These are phyloP conservation scores for Colletotrichum lentis DNA, from an alignment of 2,329 filamentous ascomycete species.

Conservation along the genomic window DNA sequence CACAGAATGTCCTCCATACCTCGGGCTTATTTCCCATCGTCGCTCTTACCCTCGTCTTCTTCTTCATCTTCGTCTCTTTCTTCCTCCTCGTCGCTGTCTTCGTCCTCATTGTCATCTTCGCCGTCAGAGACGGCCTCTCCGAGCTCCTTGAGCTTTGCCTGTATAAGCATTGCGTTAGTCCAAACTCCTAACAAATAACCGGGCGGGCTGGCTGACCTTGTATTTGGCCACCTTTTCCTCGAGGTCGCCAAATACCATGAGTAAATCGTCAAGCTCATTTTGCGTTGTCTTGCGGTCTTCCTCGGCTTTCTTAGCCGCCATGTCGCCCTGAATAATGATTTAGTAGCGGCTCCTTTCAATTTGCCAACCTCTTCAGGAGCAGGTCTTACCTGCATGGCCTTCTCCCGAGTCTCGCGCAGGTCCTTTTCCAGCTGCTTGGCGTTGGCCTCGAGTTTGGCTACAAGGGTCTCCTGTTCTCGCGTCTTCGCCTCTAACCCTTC, in stretches of 20 bases:
- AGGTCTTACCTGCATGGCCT: conserved; percentile 33
- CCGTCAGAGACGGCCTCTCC: conserved; percentile 78
- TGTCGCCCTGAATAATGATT: conserved; percentile 44
- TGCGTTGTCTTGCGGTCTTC: conserved; percentile 71
- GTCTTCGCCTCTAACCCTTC: conserved; percentile 47
- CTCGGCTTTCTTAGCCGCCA: conserved; percentile 58
- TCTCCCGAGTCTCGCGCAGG: conserved; percentile 44
- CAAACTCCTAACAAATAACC: background rate
- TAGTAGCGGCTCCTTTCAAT: conserved; percentile 6
- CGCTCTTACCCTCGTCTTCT: conserved; percentile 42
- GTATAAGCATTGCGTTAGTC: conserved; percentile 34
- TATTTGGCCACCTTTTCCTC: conserved; percentile 80
- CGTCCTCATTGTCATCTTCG: conserved; percentile 75
- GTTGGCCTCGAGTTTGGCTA: conserved; percentile 48
- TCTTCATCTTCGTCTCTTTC: conserved; percentile 43
- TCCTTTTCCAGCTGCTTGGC: conserved; percentile 44
- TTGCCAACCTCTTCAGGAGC: background rate
- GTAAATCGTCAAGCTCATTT: conserved; percentile 78
- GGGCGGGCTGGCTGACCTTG: conserved; percentile 63
- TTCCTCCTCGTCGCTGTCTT: conserved; percentile 50
- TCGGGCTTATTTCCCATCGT: conserved; percentile 29
- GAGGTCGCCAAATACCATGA: conserved; percentile 82
- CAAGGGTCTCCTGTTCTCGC: conserved; percentile 55
- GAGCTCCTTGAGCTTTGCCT: conserved; percentile 69
- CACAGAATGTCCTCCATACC: background rate